These are phyloP conservation scores for Mycena polygramma DNA, from an alignment of 768 basidiomycete species.

Conservation along the genomic window DNA sequence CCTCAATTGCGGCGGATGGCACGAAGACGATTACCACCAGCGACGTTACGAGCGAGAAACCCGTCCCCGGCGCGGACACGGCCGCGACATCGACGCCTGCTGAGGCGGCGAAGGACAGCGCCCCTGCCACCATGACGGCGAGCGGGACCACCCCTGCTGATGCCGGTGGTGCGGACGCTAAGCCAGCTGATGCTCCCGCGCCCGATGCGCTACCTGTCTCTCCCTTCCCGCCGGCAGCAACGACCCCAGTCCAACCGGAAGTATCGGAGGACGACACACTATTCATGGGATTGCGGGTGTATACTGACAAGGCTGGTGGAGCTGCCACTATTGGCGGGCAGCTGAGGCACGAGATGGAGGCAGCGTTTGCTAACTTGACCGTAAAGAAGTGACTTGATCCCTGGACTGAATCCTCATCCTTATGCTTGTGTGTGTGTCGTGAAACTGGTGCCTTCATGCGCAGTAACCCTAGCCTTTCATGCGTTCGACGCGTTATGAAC, in stretches of 20 bases:
- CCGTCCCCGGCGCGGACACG: background rate
- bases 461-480: no score
- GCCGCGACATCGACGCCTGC: background rate
- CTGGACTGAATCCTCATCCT: background rate
- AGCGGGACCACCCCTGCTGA: background rate
- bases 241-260: constrained; percentile 1
- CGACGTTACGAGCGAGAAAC: constrained; percentile 6
- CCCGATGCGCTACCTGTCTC: background rate
- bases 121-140: background rate
- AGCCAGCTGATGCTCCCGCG: background rate
- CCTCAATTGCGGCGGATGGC: constrained; percentile 11
- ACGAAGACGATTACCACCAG: constrained; percentile 20
- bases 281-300: constrained; percentile 22
- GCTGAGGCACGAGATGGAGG: constrained; percentile 31
- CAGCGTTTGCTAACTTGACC: constrained; percentile 13
- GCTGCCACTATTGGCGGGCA: constrained; percentile 29
- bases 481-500: no score
- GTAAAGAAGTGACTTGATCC: constrained; percentile 5
- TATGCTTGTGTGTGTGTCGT: background rate
- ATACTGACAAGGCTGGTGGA: constrained; percentile 21
- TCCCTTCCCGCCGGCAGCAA: constrained; percentile 1
- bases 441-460: no score
- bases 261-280: constrained; percentile 22
- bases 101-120: background rate
- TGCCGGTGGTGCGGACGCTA: background rate